Evolutionary conservation across 2,329 filamentous ascomycete genomes (phyloP), one percentile per base, ranked within the genome.

Genomic region (Lithohypha guttulata): DNA sequence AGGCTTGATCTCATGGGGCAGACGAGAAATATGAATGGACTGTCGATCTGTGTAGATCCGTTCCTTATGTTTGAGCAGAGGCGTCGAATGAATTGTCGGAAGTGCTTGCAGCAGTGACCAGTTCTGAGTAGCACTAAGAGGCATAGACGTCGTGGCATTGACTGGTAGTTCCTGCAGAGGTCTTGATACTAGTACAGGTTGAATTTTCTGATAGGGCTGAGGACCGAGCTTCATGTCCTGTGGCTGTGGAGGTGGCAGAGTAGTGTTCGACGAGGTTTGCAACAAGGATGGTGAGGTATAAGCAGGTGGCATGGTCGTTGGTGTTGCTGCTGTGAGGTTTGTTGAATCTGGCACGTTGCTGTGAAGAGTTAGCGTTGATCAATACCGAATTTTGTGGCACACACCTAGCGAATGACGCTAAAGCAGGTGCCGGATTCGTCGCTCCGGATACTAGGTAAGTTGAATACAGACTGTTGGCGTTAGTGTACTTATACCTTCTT

Each of bases 11-110:
- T 29, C 34, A 42, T 22, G 45, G 14, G 26, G 45, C 9, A 50
- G 32, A 4, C 43, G 36, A n/a, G 47, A 50, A 14, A 50, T 33
- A 31, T 44, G 42, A 11, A 50, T 35, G 3, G 39, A 39, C 26
- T 37, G 45, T 21, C 41, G 41, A 23, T 48, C 45, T n/a, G 45
- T 43, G 34, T 35, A 27, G 10, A 33, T 27, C n/a, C 39, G 30
- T 6, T 28, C 35, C 25, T 39, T 28, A 3, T 17, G 14, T 23
- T 31, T 26, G 19, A 17, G 35, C 8, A 7, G 19, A 2, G n/a
- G n/a, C 3, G 8, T 27, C 39, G 31, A 47, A 14, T 35, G 43
- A 20, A 34, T 9, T 19, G 18, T 33, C 40, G 32, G 32, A 7
- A 14, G 25, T 10, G 37, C 30, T 11, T 34, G 27, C 5, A 9